Conservation (phyloP, 306 rosid genomes). For the Medicago truncatula region MtrunA17r5.0-ANR NC_053042.1:41457001-41457500, state of each 20-base stretch:
- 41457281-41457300: slow-evolving; percentile 72
- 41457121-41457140: slow-evolving; percentile 72
- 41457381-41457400: slow-evolving; percentile 21
- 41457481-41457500: no score
- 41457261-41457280: slow-evolving; percentile 91
- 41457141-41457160: slow-evolving; percentile 71
- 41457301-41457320: slow-evolving; percentile 21
- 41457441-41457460: no score
- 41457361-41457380: slow-evolving; percentile 24
- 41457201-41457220: slow-evolving; percentile 66
- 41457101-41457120: slow-evolving; percentile 73
- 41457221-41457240: slow-evolving; percentile 82
- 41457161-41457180: slow-evolving; percentile 64
- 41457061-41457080: slow-evolving; percentile 63
- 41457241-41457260: slow-evolving; percentile 89
- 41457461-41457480: no score
- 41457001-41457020: slow-evolving; percentile 9
- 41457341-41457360: slow-evolving; percentile 32
- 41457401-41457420: no score
- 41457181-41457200: slow-evolving; percentile 58
- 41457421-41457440: no score
- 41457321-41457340: slow-evolving; percentile 13
- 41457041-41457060: slow-evolving; percentile 33
- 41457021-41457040: slow-evolving; percentile 22
- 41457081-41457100: slow-evolving; percentile 80